phyloP scores from a whole-genome alignment of 345 rosid species.

The Mangifera indica region DNA sequence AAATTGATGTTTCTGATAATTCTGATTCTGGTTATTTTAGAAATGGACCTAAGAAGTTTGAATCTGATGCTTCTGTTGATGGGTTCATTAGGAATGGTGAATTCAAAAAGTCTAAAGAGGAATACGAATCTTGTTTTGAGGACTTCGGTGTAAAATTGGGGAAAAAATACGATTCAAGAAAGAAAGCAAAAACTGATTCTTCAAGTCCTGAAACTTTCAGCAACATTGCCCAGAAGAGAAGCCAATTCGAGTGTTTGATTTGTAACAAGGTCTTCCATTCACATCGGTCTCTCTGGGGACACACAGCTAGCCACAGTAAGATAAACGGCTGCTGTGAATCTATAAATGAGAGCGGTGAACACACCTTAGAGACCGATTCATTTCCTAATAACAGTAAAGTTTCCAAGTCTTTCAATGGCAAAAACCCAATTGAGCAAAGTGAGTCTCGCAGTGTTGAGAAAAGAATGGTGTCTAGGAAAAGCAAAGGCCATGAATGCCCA shows the following conservation, averaged over 20 bases:
- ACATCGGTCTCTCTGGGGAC: conserved; percentile 26
- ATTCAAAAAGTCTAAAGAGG: conserved; percentile 33
- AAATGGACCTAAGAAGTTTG: conserved; percentile 59
- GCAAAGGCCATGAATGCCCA: conserved; percentile 78
- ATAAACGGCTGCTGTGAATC: conserved; percentile 35
- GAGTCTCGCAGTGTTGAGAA: conserved; percentile 31
- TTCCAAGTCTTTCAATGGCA: conserved; percentile 28
- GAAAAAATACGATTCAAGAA: conserved; percentile 47
- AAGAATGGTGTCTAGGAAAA: conserved; percentile 41
- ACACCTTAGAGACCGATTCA: conserved; percentile 48
- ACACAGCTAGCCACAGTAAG: conserved; percentile 37
- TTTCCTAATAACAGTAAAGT: conserved; percentile 29
- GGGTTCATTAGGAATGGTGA: conserved; percentile 36
- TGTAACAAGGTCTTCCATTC: conserved; percentile 33
- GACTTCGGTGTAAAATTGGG: conserved; percentile 36
- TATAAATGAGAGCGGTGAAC: conserved; percentile 47
- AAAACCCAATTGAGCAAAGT: conserved; percentile 25
- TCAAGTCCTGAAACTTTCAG: conserved; percentile 23
- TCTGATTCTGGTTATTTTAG: conserved; percentile 72
- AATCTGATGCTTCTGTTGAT: conserved; percentile 55
- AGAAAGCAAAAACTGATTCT: conserved; percentile 35
- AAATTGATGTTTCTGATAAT: conserved; percentile 44
- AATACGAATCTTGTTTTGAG: conserved; percentile 39
- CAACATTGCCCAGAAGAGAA: conserved; percentile 36
- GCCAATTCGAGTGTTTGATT: conserved; percentile 36